phyloP scores from a whole-genome alignment of 1,284 basidiomycete species.

The Rhizoctonia solani region DNA sequence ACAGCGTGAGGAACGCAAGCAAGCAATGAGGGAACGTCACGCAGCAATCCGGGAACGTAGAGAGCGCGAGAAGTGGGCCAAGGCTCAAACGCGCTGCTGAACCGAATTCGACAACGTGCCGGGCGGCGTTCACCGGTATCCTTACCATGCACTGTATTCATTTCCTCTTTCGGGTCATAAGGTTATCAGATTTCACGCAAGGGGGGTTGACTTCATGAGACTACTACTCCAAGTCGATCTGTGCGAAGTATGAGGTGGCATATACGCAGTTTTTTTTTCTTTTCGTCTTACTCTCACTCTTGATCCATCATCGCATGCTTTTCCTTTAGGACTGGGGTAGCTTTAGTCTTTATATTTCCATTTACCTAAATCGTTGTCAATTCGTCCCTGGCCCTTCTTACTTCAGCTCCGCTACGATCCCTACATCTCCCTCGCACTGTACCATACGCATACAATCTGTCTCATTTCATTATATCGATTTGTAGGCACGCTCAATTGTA shows the following conservation, averaged over 20 bases:
- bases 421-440: conserved; percentile 65
- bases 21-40: conserved; percentile 15
- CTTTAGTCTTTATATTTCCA: not conserved
- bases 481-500: conserved; percentile 36
- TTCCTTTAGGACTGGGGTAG: not conserved
- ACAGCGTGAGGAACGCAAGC: conserved; percentile 15
- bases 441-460: not conserved
- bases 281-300: too few species aligned
- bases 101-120: not conserved
- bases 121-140: not conserved
- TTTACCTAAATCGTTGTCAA: not conserved
- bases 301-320: not conserved
- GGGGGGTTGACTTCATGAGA: too few species aligned
- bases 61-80: conserved; percentile 6
- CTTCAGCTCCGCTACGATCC: conserved; percentile 63
- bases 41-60: conserved; percentile 12
- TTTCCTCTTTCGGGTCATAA: not conserved
- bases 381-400: not conserved
- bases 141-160: not conserved
- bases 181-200: too few species aligned
- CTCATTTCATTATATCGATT: not conserved
- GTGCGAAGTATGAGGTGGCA: too few species aligned
- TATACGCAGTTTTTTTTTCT: too few species aligned
- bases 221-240: too few species aligned
- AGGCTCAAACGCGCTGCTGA: not conserved